Evolutionary conservation across 768 basidiomycete species (phyloP).

Genomic region (Lentinus brumalis): DNA sequence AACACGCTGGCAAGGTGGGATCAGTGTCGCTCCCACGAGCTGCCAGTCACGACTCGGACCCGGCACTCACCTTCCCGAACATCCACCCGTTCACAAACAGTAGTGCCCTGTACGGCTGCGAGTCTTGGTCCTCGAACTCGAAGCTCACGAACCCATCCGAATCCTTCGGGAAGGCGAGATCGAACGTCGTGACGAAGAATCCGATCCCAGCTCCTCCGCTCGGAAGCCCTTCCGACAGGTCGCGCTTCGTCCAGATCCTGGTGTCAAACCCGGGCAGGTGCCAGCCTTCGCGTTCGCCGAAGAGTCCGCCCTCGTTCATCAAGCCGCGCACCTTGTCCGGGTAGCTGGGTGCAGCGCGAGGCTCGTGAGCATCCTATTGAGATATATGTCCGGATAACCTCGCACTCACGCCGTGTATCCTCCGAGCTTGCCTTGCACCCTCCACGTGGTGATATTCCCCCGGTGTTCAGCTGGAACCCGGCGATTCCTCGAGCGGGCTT

Average conservation of each 20-base stretch:
- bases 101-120: conserved; percentile 69
- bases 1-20: conserved; percentile 24
- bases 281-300: conserved; percentile 47
- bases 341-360: conserved; percentile 53
- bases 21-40: neutral
- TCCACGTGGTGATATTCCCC: conserved; percentile 53
- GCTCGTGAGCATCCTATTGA: no score
- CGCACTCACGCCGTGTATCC: conserved; percentile 40
- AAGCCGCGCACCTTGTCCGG: conserved; percentile 63
- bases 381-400: neutral
- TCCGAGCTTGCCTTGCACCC: conserved; percentile 48
- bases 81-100: conserved; percentile 89
- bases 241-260: conserved; percentile 53
- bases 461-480: conserved; percentile 67
- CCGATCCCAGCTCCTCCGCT: conserved; percentile 65
- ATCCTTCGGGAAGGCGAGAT: conserved; percentile 56
- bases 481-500: conserved; percentile 70
- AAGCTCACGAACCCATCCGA: conserved; percentile 73
- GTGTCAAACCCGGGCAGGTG: conserved; percentile 57
- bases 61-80: conserved; percentile 71
- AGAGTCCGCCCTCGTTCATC: conserved; percentile 48
- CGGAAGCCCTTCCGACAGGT: conserved; percentile 62
- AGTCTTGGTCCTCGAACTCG: conserved; percentile 47
- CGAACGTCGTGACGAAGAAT: conserved; percentile 79
- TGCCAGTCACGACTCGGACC: neutral